phyloP scores from a whole-genome alignment of 306 rosid species.

The Citrullus amarus region DNA sequence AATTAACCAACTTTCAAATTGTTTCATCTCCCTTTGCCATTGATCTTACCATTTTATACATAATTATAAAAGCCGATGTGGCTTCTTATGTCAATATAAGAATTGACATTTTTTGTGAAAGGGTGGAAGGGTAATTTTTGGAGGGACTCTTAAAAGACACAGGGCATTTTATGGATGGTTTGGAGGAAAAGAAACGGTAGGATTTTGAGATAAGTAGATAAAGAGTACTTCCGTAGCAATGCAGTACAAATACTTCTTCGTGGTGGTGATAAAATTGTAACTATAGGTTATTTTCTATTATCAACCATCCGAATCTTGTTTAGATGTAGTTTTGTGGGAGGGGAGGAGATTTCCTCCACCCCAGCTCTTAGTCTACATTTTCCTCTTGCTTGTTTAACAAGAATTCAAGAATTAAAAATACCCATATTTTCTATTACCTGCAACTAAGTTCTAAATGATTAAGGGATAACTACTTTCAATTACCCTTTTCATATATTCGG shows the following conservation, averaged over 20 bases:
- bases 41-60: not conserved
- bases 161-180: too few species aligned
- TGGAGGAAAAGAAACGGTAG: too few species aligned
- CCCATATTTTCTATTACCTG: not conserved
- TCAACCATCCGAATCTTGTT: not conserved
- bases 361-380: not conserved
- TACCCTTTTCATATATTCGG: not conserved
- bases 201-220: too few species aligned
- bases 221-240: too few species aligned
- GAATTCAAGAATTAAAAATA: not conserved
- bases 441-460: not conserved
- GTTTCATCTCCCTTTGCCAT: not conserved
- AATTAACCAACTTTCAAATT: not conserved
- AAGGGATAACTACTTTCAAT: not conserved
- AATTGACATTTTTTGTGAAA: not conserved
- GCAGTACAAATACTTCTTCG: too few species aligned
- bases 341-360: not conserved
- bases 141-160: too few species aligned
- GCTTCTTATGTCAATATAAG: not conserved
- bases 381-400: not conserved
- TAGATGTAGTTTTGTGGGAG: not conserved
- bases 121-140: too few species aligned
- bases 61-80: not conserved
- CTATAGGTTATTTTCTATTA: too few species aligned
- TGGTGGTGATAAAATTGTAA: too few species aligned